Conservation (phyloP, 2,329 filamentous ascomycete genomes). For the Stachybotrys echinatus region DNA sequence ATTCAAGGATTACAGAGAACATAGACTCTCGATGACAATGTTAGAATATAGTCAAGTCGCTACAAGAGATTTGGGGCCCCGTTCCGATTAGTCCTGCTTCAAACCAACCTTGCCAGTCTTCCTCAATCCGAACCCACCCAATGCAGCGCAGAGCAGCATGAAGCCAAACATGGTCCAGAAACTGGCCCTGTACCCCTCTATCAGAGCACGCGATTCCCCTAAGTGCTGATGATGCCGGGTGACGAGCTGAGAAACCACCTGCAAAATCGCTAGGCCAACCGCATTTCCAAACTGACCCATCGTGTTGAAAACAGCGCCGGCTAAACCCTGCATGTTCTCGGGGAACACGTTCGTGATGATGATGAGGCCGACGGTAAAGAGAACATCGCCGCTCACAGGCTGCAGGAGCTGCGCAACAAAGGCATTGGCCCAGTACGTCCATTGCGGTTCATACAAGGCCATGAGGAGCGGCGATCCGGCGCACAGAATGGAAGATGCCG, state of each 20-base stretch:
- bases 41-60: neutral
- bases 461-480: constrained; percentile 41
- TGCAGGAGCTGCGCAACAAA: constrained; percentile 31
- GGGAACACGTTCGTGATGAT: constrained; percentile 46
- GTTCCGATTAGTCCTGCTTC: constrained; percentile 4
- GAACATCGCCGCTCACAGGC: constrained; percentile 32
- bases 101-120: constrained; percentile 8
- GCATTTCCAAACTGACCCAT: constrained; percentile 44
- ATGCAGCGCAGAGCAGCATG: constrained; percentile 13
- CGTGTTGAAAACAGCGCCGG: constrained; percentile 53
- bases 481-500: constrained; percentile 28
- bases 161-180: constrained; percentile 39
- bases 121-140: constrained; percentile 6
- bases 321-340: constrained; percentile 45
- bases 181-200: constrained; percentile 36
- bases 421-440: constrained; percentile 41
- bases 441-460: constrained; percentile 38
- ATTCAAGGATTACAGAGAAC: neutral
- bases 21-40: neutral
- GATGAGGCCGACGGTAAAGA: constrained; percentile 49
- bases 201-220: constrained; percentile 20
- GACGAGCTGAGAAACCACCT: constrained; percentile 29
- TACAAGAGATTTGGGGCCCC: too few relatives aligned
- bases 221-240: constrained; percentile 14
- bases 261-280: constrained; percentile 34